These are phyloP conservation scores for Chlorella sp. DNA, from an alignment of 139 green algal genomes.

Conservation along the genomic window DNA sequence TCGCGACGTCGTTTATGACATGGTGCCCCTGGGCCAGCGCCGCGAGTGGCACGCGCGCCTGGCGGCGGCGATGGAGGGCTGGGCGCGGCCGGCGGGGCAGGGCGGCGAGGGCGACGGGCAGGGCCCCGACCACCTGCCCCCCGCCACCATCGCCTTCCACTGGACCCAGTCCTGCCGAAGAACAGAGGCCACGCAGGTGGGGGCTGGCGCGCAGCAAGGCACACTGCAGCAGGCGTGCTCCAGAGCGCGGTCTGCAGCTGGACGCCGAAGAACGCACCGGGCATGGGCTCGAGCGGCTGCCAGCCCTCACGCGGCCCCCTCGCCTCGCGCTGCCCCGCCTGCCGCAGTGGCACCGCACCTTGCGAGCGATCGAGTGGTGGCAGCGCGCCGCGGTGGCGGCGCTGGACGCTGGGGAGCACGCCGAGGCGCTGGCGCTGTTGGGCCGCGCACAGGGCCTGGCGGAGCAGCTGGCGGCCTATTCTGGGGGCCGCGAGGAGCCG, in stretches of 20 bases:
- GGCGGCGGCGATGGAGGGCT: conserved; percentile 47
- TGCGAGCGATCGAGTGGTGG: conserved; percentile 51
- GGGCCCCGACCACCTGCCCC: conserved; percentile 32
- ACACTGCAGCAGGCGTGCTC: background rate
- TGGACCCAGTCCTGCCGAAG: conserved; percentile 62
- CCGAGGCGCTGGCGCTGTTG: conserved; percentile 43
- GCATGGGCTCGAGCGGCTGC: background rate
- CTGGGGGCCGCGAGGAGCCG: too few species aligned
- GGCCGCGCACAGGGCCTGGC: conserved; percentile 33
- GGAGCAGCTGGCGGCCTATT: conserved; percentile 1
- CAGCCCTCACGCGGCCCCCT: too few species aligned
- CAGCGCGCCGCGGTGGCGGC: conserved; percentile 35
- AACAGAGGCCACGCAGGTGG: conserved; percentile 38
- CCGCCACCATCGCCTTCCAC: conserved; percentile 76
- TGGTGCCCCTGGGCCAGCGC: conserved; percentile 69
- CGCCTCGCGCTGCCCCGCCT: background rate
- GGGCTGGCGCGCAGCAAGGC: too few species aligned
- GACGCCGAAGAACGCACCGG: background rate
- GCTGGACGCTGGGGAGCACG: conserved; percentile 17
- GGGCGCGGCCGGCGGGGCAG: background rate
- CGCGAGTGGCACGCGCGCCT: conserved; percentile 65
- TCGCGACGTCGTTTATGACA: conserved; percentile 73
- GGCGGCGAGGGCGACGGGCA: conserved; percentile 27
- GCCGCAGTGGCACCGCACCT: conserved; percentile 26
- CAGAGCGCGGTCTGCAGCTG: background rate